Percentiles rank a stretch among this genome's conserved stretches.
phyloP scores from a whole-genome alignment of 2,329 filamentous ascomycete species.

The Fusarium sp. region DNA sequence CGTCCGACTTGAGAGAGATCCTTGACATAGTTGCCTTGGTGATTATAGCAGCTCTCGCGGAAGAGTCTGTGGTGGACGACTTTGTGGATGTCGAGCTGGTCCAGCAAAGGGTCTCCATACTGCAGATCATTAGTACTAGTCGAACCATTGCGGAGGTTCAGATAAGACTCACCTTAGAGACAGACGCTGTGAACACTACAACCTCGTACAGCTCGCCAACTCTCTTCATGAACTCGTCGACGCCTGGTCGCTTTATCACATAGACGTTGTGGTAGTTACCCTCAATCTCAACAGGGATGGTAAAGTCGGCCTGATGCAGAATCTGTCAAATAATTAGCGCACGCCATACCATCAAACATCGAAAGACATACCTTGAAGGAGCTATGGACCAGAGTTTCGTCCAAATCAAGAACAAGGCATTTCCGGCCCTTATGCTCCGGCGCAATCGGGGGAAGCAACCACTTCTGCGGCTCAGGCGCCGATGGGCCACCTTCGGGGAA shows the following conservation, averaged over 20 bases:
- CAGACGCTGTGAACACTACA: slow-evolving; percentile 97
- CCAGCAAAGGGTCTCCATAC: slow-evolving; percentile 96
- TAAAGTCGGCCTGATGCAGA: slow-evolving; percentile 97
- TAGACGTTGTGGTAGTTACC: slow-evolving; percentile 99
- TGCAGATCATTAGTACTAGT: slow-evolving; percentile 53
- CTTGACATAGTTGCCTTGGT: slow-evolving; percentile 99
- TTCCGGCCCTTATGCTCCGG: slow-evolving; percentile 88
- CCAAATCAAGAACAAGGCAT: slow-evolving; percentile 93
- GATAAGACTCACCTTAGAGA: slow-evolving; percentile 82
- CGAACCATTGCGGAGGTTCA: background rate
- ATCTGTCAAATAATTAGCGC: slow-evolving; percentile 69
- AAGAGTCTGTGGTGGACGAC: slow-evolving; percentile 97
- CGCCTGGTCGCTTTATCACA: slow-evolving; percentile 98
- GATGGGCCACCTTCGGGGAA: slow-evolving; percentile 57
- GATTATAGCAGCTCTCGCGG: slow-evolving; percentile 98
- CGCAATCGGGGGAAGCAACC: slow-evolving; percentile 83
- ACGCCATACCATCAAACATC: background rate
- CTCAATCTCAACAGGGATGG: slow-evolving; percentile 98
- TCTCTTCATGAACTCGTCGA: slow-evolving; percentile 98
- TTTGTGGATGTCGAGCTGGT: slow-evolving; percentile 96
- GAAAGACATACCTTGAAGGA: slow-evolving; percentile 86
- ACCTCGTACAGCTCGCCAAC: slow-evolving; percentile 98
- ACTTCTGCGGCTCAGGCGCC: slow-evolving; percentile 65
- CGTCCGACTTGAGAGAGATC: slow-evolving; percentile 97
- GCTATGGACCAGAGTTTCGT: slow-evolving; percentile 97